Base-by-base conservation (phyloP, 371 early-diverging fungal genomes). In the Polyrhizophydium stewartii region DNA sequence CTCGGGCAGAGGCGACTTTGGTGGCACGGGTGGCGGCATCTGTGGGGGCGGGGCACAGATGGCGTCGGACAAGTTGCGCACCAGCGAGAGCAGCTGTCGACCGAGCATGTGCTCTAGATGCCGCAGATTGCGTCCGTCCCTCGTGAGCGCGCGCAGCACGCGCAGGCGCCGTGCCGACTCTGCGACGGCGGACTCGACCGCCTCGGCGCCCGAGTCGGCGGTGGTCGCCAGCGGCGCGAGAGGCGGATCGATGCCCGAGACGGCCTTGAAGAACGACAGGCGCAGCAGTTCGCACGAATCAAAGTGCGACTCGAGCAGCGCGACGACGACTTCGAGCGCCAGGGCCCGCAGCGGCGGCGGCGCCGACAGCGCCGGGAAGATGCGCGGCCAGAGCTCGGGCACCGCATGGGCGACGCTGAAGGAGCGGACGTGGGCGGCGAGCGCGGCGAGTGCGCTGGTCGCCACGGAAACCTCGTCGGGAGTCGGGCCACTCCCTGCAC, bases 81-180 rank as follows among this genome's bases (percentile, higher is more conserved):
- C 13, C 7, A 35, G 35, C 35, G 35, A 7, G 13, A 35, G 35
- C 67, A 64, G 30, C 30, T 52, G 32, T 16, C 40, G 25, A 19
- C 53, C 79, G 7, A 89, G 73, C 55, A 85, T 86, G 65, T 87
- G 86, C 68, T 89, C 90, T 56, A 88, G 85, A 0, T 83, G 81
- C 43, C 87, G 82, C 25, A 88, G 79, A 59, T 89, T 87, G 43
- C 90, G 76, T 2, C 88, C 90, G 38, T 85, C 80, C 47, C 86
- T 86, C 52, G 81, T 85, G 3, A 89, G 77, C 28, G 78, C 80
- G 10, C 58, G 40, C 41, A 69, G 31, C 37, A 60, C 38, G 35
- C 25, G 49, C 49, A 28, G 7, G 16, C 22, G 22, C 49, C 3
- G 43, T 43, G n/a, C n/a, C n/a, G n/a, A n/a, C n/a, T n/a, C n/a